Evolutionary conservation across 2,329 filamentous ascomycete genomes (phyloP).

Genomic region (Exophiala sideris): DNA sequence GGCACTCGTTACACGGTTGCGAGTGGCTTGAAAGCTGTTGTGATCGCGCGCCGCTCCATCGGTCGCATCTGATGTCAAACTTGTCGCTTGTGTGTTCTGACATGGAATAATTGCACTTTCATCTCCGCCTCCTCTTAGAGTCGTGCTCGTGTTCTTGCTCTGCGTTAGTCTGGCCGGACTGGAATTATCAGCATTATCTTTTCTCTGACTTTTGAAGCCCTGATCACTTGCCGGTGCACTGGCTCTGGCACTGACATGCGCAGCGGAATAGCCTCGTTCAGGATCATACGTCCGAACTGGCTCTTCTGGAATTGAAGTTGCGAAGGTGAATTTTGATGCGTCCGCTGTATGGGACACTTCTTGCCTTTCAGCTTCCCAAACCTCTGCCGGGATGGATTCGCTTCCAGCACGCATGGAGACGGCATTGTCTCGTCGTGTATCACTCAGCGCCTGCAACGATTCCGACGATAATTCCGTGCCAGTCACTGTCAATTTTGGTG

Average conservation of each 20-base stretch:
- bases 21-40: constrained; percentile 20
- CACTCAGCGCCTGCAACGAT: constrained; percentile 14
- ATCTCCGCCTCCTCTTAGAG: constrained; percentile 12
- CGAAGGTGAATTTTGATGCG: constrained; percentile 24
- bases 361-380: constrained; percentile 4
- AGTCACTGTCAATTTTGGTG: constrained; percentile 6
- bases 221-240: constrained; percentile 20
- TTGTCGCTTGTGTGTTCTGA: constrained; percentile 20
- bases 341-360: constrained; percentile 1
- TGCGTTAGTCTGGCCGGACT: constrained; percentile 8
- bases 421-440: constrained; percentile 20
- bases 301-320: constrained; percentile 23
- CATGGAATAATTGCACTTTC: constrained; percentile 17
- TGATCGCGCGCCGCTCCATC: constrained; percentile 16
- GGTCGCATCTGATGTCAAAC: constrained; percentile 19
- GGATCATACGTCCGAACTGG: constrained; percentile 25
- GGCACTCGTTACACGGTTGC: constrained; percentile 23
- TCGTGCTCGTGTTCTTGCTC: constrained; percentile 7
- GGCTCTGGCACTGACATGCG: constrained; percentile 15
- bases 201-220: constrained; percentile 5
- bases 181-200: constrained; percentile 1
- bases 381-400: constrained; percentile 20
- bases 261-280: constrained; percentile 12
- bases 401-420: constrained; percentile 28
- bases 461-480: constrained; percentile 4